Conservation (phyloP, 768 basidiomycete genomes). For the Boletus sp. region DNA sequence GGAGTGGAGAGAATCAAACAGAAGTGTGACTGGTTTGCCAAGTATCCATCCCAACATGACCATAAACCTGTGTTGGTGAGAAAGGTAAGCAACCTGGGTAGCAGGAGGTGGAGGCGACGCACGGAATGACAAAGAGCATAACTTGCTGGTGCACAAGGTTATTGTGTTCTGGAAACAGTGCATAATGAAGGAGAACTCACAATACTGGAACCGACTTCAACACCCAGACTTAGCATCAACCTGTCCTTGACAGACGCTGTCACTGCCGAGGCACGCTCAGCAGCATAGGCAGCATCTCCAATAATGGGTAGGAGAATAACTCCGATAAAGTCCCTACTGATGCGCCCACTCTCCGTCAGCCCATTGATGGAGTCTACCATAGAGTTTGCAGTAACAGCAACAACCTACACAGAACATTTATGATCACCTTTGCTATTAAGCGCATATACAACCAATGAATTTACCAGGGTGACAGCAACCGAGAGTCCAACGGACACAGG, state of each 20-base stretch:
- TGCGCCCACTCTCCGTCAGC: slow-evolving; percentile 50
- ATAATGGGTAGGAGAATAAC: slow-evolving; percentile 88
- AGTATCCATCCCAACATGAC: slow-evolving; percentile 79
- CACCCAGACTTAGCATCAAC: slow-evolving; percentile 81
- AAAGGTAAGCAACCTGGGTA: slow-evolving; percentile 1
- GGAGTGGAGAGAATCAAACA: slow-evolving; percentile 89
- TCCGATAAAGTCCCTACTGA: slow-evolving; percentile 82
- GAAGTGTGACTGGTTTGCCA: slow-evolving; percentile 69
- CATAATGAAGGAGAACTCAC: slow-evolving; percentile 38
- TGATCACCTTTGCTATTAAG: not conserved
- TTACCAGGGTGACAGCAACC: slow-evolving; percentile 11
- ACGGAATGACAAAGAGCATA: slow-evolving; percentile 65
- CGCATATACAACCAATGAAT: not conserved
- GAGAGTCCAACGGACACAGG: slow-evolving; percentile 52
- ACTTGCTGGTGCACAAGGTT: slow-evolving; percentile 53
- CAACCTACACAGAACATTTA: slow-evolving; percentile 35
- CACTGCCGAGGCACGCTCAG: too few relatives aligned
- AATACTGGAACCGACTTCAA: slow-evolving; percentile 82
- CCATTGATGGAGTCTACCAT: slow-evolving; percentile 83
- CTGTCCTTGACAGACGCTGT: slow-evolving; percentile 87
- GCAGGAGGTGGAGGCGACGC: slow-evolving; percentile 14
- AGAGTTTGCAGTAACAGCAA: slow-evolving; percentile 55
- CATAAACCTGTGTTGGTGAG: slow-evolving; percentile 51
- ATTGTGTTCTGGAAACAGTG: not conserved
- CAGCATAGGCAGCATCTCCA: too few relatives aligned